Percentiles rank a stretch among this genome's conserved stretches.
These are phyloP conservation scores for Ichthyophonus hoferi DNA, from an alignment of 208 protist genomes.

Conservation along the genomic window DNA sequence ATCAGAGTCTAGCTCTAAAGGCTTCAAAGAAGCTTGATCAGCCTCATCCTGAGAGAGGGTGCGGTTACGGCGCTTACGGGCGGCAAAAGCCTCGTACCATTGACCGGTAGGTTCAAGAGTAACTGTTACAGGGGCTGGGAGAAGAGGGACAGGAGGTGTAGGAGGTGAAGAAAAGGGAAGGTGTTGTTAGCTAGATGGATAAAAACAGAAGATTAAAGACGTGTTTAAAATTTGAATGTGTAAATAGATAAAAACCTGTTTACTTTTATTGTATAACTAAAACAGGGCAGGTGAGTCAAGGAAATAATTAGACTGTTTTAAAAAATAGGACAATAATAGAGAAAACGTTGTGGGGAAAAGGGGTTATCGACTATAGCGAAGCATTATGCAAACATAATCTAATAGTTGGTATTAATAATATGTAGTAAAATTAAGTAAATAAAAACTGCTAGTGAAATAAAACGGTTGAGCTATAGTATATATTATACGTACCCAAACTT, in stretches of 20 bases:
- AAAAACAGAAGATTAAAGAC: too few relatives aligned
- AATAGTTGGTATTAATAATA: too few relatives aligned
- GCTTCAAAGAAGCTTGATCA: not conserved
- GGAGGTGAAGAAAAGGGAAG: not conserved
- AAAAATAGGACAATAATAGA: not conserved
- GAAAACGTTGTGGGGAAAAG: not conserved
- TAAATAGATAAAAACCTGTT: too few relatives aligned
- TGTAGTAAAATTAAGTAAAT: too few relatives aligned
- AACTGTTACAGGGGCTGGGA: not conserved
- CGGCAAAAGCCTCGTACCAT: constrained; percentile 11
- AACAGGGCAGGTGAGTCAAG: not conserved
- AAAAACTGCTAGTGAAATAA: not conserved
- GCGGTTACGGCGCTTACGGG: not conserved
- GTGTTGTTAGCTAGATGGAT: not conserved
- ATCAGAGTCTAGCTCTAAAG: not conserved
- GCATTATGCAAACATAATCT: too few relatives aligned
- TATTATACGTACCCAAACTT: too few relatives aligned
- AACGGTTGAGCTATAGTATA: not conserved
- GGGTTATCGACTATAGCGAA: not conserved
- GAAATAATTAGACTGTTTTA: not conserved
- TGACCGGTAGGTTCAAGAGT: not conserved
- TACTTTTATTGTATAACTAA: too few relatives aligned
- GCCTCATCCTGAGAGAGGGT: constrained; percentile 28
- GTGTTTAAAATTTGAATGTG: not conserved
- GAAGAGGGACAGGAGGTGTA: not conserved